These are phyloP conservation scores for Neurospora intermedia DNA, from an alignment of 495 filamentous ascomycete species.

Conservation along the genomic window DNA sequence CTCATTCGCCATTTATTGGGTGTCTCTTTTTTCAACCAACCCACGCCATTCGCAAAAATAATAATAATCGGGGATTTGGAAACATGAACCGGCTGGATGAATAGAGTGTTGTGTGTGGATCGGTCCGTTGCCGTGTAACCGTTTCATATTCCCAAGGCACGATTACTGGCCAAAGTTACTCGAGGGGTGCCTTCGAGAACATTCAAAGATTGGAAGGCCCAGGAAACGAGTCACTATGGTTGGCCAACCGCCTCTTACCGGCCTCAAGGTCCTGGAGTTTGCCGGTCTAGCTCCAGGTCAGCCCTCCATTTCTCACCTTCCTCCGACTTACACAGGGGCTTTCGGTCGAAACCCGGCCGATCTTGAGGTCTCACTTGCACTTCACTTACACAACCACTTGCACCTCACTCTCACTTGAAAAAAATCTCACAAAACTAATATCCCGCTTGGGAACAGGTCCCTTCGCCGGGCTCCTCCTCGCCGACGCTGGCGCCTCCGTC, in stretches of 20 bases:
- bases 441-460: constrained; percentile 46
- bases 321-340: not conserved
- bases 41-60: not conserved
- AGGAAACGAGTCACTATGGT: constrained; percentile 22
- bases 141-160: not conserved
- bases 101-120: not conserved
- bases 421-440: not conserved
- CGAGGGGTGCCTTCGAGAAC: not conserved
- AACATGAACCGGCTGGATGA: not conserved
- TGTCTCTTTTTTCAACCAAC: not conserved
- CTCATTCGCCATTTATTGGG: not conserved
- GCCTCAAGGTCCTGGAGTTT: constrained; percentile 77
- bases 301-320: not conserved
- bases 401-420: not conserved
- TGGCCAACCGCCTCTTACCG: constrained; percentile 52
- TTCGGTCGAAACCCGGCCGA: not conserved
- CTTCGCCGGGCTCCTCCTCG: constrained; percentile 78
- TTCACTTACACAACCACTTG: not conserved
- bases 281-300: constrained; percentile 81
- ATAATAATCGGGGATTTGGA: not conserved
- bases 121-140: not conserved
- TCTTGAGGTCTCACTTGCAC: not conserved
- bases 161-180: not conserved
- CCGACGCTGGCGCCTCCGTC: constrained; percentile 80
- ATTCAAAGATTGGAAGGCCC: not conserved